Percentiles rank a stretch among this genome's conserved stretches.
Evolutionary conservation across 768 basidiomycete genomes (phyloP).

Genomic region (Mycena rosella): DNA sequence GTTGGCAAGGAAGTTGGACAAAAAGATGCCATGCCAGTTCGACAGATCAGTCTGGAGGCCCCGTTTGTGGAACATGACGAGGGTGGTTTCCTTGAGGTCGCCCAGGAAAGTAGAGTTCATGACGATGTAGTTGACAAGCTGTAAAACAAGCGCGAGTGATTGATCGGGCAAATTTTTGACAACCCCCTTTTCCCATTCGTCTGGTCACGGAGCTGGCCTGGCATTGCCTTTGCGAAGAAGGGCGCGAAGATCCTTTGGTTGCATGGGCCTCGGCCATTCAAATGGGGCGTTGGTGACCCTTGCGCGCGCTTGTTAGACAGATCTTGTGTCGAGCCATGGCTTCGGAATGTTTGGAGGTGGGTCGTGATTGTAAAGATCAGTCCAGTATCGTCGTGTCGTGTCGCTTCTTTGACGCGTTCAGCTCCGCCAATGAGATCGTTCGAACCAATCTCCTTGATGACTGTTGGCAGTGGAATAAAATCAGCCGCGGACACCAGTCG

Average conservation of each 20-base stretch:
- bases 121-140: conserved; percentile 35
- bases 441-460: neutral
- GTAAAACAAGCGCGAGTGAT: conserved; percentile 22
- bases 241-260: conserved; percentile 9
- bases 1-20: conserved; percentile 36
- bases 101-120: conserved; percentile 30
- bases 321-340: conserved; percentile 39
- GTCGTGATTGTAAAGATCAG: neutral
- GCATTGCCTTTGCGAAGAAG: conserved; percentile 28
- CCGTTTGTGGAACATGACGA: conserved; percentile 33
- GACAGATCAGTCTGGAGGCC: conserved; percentile 30
- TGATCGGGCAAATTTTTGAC: conserved; percentile 30
- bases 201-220: conserved; percentile 15
- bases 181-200: conserved; percentile 33
- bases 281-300: neutral
- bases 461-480: neutral
- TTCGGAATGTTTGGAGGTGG: conserved; percentile 34
- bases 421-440: neutral
- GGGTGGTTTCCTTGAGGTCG: conserved; percentile 27
- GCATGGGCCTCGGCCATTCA: neutral
- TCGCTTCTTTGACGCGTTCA: neutral
- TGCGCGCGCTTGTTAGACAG: neutral
- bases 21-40: conserved; percentile 36
- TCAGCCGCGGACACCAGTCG: neutral
- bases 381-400: neutral